Conservation (phyloP, 805 yeast species). For the Hanseniaspora jakobsenii region DNA sequence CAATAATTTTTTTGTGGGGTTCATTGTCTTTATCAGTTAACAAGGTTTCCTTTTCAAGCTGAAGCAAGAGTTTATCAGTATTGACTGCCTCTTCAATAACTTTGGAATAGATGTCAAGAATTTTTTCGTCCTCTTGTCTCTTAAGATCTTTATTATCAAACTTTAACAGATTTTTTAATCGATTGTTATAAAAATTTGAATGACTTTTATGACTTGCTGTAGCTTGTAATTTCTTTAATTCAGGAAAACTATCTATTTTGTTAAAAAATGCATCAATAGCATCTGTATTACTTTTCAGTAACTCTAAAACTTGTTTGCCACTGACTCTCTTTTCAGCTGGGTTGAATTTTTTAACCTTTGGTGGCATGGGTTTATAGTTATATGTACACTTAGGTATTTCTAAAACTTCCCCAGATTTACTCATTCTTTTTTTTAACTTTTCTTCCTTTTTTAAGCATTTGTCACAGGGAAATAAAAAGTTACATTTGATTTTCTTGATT, state of each 20-base stretch:
- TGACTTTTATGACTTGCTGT: too few species aligned
- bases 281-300: background rate
- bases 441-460: constrained; percentile 2
- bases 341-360: background rate
- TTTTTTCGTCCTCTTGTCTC: background rate
- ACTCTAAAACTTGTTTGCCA: background rate
- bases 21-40: too few species aligned
- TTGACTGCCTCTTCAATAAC: constrained; percentile 1
- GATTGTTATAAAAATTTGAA: background rate
- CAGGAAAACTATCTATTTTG: background rate
- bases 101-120: background rate
- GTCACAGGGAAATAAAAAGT: constrained; percentile 11
- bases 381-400: constrained; percentile 11
- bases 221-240: background rate
- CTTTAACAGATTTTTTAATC: background rate
- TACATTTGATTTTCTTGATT: constrained; percentile 14
- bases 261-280: background rate
- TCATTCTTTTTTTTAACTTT: background rate
- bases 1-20: too few species aligned
- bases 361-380: background rate
- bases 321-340: constrained; percentile 1
- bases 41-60: constrained; percentile 6
- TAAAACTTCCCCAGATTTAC: background rate
- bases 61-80: background rate
- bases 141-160: background rate